Percentiles rank a stretch among this genome's conserved stretches.
Evolutionary conservation across 2,329 filamentous ascomycete genomes (phyloP).

Genomic region (Fonsecaea nubica): DNA sequence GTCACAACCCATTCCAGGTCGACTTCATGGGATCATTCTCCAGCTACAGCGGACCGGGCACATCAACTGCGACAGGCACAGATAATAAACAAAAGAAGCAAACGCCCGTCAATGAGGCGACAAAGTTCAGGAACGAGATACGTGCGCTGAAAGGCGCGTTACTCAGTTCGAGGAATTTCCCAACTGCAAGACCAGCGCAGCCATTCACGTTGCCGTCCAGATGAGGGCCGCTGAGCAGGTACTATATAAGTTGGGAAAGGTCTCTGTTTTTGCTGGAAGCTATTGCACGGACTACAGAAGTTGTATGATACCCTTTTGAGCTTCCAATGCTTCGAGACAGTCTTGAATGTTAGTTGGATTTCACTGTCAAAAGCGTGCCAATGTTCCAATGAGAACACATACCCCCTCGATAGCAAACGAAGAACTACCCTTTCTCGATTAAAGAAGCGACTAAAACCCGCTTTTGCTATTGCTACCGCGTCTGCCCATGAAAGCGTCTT

Average conservation of each 20-base stretch:
- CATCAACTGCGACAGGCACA: slow-evolving; percentile 40
- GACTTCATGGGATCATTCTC: slow-evolving; percentile 33
- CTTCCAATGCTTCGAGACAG: neutral
- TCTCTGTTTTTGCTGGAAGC: neutral
- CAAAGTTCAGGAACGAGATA: slow-evolving; percentile 65
- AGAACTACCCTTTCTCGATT: neutral
- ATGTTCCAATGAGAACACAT: too few species aligned
- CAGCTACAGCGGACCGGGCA: slow-evolving; percentile 42
- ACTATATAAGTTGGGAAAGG: neutral
- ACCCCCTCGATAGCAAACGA: too few species aligned
- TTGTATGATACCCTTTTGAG: neutral
- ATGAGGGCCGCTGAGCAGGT: slow-evolving; percentile 3
- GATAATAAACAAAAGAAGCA: slow-evolving; percentile 39
- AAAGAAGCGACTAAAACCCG: neutral
- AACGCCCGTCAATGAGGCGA: slow-evolving; percentile 59
- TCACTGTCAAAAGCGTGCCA: too few species aligned
- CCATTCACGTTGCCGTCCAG: slow-evolving; percentile 28
- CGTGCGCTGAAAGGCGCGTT: slow-evolving; percentile 68
- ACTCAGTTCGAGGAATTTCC: slow-evolving; percentile 68
- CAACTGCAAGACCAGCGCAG: slow-evolving; percentile 39
- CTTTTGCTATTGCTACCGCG: too few species aligned
- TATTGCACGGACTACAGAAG: too few species aligned
- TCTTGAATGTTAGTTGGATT: too few species aligned
- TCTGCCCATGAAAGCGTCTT: neutral
- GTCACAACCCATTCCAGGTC: slow-evolving; percentile 42